phyloP scores from a whole-genome alignment of 371 early-diverging fungal species.

The Lichtheimia hyalospora region DNA sequence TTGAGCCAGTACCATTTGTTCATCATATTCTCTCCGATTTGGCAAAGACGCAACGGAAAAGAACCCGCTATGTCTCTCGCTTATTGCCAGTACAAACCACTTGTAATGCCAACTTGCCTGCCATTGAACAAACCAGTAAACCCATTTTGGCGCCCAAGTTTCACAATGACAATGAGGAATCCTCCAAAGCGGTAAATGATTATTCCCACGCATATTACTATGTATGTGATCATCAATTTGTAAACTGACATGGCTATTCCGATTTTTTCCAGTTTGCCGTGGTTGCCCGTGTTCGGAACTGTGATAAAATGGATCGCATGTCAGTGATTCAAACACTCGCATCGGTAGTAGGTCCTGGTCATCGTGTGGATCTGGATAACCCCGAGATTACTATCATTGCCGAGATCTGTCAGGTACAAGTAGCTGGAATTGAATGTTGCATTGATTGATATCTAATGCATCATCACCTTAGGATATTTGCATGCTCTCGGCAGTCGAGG shows the following conservation, averaged over 20 bases:
- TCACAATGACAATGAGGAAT: constrained; percentile 40
- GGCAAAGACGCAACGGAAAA: constrained; percentile 51
- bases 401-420: constrained; percentile 67
- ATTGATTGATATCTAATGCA: neutral
- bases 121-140: constrained; percentile 58
- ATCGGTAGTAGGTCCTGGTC: constrained; percentile 49
- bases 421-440: neutral
- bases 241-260: no score
- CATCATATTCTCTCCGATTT: constrained; percentile 61
- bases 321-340: constrained; percentile 59
- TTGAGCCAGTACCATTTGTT: constrained; percentile 66
- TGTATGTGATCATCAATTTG: no score
- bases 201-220: constrained; percentile 13
- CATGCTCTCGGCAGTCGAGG: constrained; percentile 68
- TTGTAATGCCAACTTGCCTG: constrained; percentile 56
- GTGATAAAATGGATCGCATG: constrained; percentile 56
- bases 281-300: constrained; percentile 64
- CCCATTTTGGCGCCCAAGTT: constrained; percentile 58
- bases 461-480: constrained; percentile 56
- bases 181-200: constrained; percentile 6
- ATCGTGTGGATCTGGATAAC: constrained; percentile 63
- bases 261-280: constrained; percentile 59
- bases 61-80: constrained; percentile 64
- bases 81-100: constrained; percentile 66
- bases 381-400: constrained; percentile 66